phyloP scores from a whole-genome alignment of 2,329 filamentous ascomycete genomes.

The Fusarium coicis region DNA sequence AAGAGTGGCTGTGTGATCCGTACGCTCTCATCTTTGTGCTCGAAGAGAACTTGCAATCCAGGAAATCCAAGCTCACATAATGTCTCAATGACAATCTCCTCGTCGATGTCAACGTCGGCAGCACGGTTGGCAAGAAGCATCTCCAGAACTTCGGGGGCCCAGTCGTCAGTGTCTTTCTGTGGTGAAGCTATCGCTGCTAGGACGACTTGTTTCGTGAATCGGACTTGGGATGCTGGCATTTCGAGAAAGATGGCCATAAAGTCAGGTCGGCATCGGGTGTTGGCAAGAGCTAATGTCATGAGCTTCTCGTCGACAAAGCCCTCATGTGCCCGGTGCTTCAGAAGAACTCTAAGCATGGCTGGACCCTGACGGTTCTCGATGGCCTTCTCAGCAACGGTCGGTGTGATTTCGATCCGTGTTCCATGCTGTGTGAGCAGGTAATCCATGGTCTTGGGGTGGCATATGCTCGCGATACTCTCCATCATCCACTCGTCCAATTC shows the following conservation, averaged over 20 bases:
- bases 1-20: slow-evolving; percentile 18
- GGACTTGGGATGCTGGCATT: slow-evolving; percentile 8
- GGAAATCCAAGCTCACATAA: slow-evolving; percentile 17
- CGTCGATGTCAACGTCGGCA: slow-evolving; percentile 25
- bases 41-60: slow-evolving; percentile 16
- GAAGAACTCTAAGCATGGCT: slow-evolving; percentile 24
- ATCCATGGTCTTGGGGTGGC: slow-evolving; percentile 21
- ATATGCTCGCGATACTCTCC: slow-evolving; percentile 20
- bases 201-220: slow-evolving; percentile 24
- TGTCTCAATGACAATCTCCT: slow-evolving; percentile 15
- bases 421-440: slow-evolving; percentile 19
- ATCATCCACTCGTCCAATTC: slow-evolving; percentile 27
- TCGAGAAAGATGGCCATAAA: slow-evolving; percentile 27
- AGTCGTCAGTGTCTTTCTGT: slow-evolving; percentile 17
- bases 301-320: slow-evolving; percentile 17
- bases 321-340: slow-evolving; percentile 19
- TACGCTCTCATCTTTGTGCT: slow-evolving; percentile 18
- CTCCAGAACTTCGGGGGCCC: slow-evolving; percentile 27
- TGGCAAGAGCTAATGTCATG: slow-evolving; percentile 22
- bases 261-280: slow-evolving; percentile 19
- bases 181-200: slow-evolving; percentile 20
- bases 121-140: slow-evolving; percentile 25
- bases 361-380: slow-evolving; percentile 28
- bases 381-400: slow-evolving; percentile 14
- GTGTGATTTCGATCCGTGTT: slow-evolving; percentile 13